A percentile compares a stretch with the other conserved stretches of the same genome.
phyloP scores from a whole-genome alignment of 139 green algal genomes.

The Zygnema circumcarinatum region DNA sequence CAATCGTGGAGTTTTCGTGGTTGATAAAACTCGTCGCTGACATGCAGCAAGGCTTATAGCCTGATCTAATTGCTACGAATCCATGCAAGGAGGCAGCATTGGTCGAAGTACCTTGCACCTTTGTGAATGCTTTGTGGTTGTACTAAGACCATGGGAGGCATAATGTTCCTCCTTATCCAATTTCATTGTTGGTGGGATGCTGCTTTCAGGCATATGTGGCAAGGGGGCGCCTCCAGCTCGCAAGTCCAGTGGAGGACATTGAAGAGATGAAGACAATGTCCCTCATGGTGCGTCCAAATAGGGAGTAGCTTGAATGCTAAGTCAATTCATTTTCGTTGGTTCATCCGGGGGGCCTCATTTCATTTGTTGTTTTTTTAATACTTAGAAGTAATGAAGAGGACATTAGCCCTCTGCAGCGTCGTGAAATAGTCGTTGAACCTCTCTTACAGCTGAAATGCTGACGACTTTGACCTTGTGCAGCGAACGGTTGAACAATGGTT shows the following conservation, averaged over 20 bases:
- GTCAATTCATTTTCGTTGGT: background rate
- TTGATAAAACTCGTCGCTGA: no score
- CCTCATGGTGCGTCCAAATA: conserved; percentile 44
- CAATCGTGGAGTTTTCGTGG: no score
- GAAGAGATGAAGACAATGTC: conserved; percentile 40
- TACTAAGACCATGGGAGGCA: no score
- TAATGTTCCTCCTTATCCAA: no score
- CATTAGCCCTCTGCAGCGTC: background rate
- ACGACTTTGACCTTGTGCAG: conserved; percentile 5
- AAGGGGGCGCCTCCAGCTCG: conserved; percentile 19
- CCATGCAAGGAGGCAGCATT: no score
- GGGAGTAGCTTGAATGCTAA: background rate
- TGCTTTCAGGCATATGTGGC: conserved; percentile 45
- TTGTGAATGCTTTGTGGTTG: no score
- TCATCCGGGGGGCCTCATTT: background rate
- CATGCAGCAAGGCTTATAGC: no score
- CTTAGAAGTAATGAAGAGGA: background rate
- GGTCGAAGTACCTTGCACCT: no score
- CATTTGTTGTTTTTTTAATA: background rate
- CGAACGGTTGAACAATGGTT: conserved; percentile 54
- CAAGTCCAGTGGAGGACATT: conserved; percentile 35
- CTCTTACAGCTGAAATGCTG: no score
- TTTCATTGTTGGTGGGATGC: no score
- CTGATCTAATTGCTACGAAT: no score
- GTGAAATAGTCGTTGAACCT: background rate